Percentiles rank a stretch among this genome's conserved stretches.
These are phyloP conservation scores for Pleurotus djamor DNA, from an alignment of 768 basidiomycete genomes.

Conservation along the genomic window DNA sequence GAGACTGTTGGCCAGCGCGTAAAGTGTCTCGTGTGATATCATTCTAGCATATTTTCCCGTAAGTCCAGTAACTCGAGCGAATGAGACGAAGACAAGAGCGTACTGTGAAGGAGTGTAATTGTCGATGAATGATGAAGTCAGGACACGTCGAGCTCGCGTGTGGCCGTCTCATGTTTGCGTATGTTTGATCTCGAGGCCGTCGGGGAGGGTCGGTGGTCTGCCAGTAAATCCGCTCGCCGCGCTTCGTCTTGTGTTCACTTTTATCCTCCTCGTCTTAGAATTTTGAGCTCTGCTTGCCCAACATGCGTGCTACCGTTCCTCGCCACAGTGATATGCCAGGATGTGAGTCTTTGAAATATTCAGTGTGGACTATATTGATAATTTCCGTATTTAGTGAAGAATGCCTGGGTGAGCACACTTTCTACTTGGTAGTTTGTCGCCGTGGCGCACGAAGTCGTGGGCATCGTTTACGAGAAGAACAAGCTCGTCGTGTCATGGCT, in stretches of 20 bases:
- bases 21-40: constrained; percentile 82
- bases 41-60: constrained; percentile 30
- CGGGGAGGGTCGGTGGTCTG: constrained; percentile 15
- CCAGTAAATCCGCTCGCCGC: neutral
- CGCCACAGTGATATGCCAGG: constrained; percentile 80
- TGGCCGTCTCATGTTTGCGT: constrained; percentile 32
- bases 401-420: constrained; percentile 62
- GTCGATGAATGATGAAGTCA: neutral
- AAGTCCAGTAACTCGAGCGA: neutral
- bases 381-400: constrained; percentile 49
- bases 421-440: neutral
- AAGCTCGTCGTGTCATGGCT: no score
- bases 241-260: constrained; percentile 1
- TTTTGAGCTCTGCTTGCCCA: constrained; percentile 16
- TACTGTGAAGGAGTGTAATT: neutral
- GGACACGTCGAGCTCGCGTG: constrained; percentile 13
- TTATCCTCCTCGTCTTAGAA: constrained; percentile 14
- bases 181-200: constrained; percentile 14
- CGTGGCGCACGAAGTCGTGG: no score
- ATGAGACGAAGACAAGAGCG: constrained; percentile 6
- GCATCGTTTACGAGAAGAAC: no score
- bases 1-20: constrained; percentile 78
- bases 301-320: constrained; percentile 64
- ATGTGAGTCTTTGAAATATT: constrained; percentile 46
- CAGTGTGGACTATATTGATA: constrained; percentile 3